These are phyloP conservation scores for Acanthamoeba polyphaga DNA, from an alignment of 208 protist species.

Conservation along the genomic window DNA sequence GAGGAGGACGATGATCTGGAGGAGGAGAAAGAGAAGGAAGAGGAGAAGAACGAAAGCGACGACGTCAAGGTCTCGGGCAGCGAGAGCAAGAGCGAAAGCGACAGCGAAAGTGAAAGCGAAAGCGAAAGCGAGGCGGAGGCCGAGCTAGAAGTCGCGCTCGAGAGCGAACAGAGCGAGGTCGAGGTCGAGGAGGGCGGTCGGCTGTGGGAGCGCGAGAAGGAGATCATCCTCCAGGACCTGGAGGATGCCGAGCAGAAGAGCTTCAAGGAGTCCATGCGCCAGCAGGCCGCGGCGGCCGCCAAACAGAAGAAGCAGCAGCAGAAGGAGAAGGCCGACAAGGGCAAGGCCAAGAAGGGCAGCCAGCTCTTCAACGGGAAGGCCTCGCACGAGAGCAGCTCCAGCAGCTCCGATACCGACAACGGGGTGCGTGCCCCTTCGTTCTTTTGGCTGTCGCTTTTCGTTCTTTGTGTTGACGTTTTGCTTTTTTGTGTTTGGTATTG, in stretches of 20 bases:
- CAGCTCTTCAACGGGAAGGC: neutral
- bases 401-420: neutral
- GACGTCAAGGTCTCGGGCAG: neutral
- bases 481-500: neutral
- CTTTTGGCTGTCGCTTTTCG: neutral
- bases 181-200: constrained; percentile 35
- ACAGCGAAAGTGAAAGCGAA: neutral
- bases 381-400: constrained; percentile 5
- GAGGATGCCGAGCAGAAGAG: constrained; percentile 53
- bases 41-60: neutral
- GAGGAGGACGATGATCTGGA: constrained; percentile 3
- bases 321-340: neutral
- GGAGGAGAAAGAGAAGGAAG: constrained; percentile 5
- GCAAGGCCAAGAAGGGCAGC: constrained; percentile 35
- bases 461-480: neutral
- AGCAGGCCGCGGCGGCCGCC: neutral
- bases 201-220: constrained; percentile 48
- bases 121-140: neutral
- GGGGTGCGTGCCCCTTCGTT: neutral
- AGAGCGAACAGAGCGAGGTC: constrained; percentile 35
- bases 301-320: neutral
- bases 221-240: neutral
- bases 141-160: constrained; percentile 8
- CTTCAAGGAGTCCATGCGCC: constrained; percentile 68
- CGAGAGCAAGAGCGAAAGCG: neutral